Conservation (phyloP, 1,284 basidiomycete genomes). For the Tilletia walkeri region DNA sequence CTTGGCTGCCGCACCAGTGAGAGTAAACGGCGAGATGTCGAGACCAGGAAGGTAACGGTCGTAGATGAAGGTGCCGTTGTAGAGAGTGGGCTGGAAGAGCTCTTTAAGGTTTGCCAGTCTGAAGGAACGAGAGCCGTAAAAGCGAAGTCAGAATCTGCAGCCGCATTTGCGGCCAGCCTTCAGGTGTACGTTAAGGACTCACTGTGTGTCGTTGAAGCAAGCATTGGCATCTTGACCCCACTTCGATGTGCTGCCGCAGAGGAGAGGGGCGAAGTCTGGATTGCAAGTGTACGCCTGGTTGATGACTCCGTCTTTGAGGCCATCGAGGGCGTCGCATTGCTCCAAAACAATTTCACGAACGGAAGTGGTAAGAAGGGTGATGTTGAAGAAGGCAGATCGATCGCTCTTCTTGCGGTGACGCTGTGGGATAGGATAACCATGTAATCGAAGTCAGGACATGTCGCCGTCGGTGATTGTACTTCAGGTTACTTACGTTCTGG, state of each 20-base stretch:
- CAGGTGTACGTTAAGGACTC: neutral
- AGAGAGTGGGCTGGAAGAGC: constrained; percentile 10
- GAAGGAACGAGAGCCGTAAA: neutral
- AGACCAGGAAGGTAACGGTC: constrained; percentile 22
- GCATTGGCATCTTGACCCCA: neutral
- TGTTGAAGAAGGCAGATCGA: neutral
- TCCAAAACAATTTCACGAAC: constrained; percentile 46
- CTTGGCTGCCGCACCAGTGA: constrained; percentile 22
- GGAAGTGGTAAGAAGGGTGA: neutral
- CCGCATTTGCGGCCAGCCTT: too few species aligned
- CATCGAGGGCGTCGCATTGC: constrained; percentile 57
- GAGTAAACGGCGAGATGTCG: constrained; percentile 8
- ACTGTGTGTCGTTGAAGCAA: constrained; percentile 20
- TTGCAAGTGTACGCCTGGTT: constrained; percentile 35
- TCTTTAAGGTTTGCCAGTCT: constrained; percentile 17
- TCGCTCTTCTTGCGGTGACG: neutral
- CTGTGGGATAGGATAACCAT: constrained; percentile 42
- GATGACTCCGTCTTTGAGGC: constrained; percentile 55
- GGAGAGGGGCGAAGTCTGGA: constrained; percentile 24
- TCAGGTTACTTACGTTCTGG: constrained; percentile 54
- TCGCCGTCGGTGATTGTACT: too few species aligned
- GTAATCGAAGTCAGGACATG: too few species aligned
- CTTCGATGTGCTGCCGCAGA: constrained; percentile 21
- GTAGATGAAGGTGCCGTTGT: constrained; percentile 22
- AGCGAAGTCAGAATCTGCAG: neutral